Percentiles rank a stretch among this genome's conserved stretches.
Evolutionary conservation across 1,139 yeast genomes (phyloP).

Genomic region (Yamadazyma atmosphaerica): DNA sequence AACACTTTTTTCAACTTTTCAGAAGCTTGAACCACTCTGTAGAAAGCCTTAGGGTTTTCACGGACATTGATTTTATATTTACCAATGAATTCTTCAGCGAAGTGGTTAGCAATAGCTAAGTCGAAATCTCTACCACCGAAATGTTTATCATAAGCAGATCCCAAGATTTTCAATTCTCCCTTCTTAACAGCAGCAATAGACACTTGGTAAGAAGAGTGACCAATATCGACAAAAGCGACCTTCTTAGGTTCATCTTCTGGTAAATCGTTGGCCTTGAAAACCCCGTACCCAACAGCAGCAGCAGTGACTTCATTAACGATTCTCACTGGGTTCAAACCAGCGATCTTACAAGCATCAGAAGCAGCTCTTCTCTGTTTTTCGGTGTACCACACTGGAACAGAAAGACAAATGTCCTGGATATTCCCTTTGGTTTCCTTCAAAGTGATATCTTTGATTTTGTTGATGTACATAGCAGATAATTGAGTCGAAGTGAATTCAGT

Average conservation of each 20-base stretch:
- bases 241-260: conserved; percentile 88
- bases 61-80: conserved; percentile 93
- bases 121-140: conserved; percentile 99
- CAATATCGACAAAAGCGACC: conserved; percentile 94
- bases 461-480: conserved; percentile 90
- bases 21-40: conserved; percentile 87
- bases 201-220: conserved; percentile 94
- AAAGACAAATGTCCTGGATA: conserved; percentile 84
- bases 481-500: conserved; percentile 84
- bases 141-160: conserved; percentile 91
- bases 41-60: conserved; percentile 91
- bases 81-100: conserved; percentile 85
- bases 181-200: conserved; percentile 88
- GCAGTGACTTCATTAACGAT: conserved; percentile 96
- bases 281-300: conserved; percentile 99
- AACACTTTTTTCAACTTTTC: conserved; percentile 94
- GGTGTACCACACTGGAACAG: conserved; percentile 97
- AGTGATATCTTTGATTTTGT: conserved; percentile 83
- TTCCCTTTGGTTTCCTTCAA: conserved; percentile 78
- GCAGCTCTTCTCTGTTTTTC: conserved; percentile 97
- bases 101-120: conserved; percentile 89
- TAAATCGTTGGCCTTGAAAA: conserved; percentile 92
- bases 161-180: conserved; percentile 93
- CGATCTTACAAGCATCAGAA: conserved; percentile 91
- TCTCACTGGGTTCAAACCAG: conserved; percentile 97